Evolutionary conservation across 306 rosid species (phyloP).

Genomic region (Lotus japonicus): DNA sequence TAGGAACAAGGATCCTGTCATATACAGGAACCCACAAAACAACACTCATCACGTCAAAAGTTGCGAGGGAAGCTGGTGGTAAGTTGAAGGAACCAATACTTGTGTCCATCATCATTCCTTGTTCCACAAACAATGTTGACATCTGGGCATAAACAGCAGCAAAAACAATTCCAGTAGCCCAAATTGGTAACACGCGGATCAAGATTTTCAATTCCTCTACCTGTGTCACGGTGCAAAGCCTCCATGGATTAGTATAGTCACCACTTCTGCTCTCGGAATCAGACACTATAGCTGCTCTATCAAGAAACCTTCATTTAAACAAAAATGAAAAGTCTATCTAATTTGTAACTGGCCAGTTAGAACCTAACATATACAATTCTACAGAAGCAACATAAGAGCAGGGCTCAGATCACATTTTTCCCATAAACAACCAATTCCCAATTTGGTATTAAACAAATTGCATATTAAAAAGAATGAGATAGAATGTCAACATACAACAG

Average conservation of each 20-base stretch:
- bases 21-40: constrained; percentile 82
- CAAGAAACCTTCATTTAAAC: constrained; percentile 60
- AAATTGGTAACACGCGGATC: constrained; percentile 81
- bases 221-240: constrained; percentile 86
- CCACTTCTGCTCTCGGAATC: constrained; percentile 43
- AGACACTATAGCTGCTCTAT: constrained; percentile 73
- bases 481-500: not conserved
- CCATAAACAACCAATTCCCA: not conserved
- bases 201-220: constrained; percentile 85
- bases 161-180: constrained; percentile 79
- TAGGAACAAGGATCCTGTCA: constrained; percentile 68
- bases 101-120: constrained; percentile 80
- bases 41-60: constrained; percentile 62
- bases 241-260: constrained; percentile 62
- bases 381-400: not conserved
- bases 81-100: constrained; percentile 61
- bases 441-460: not conserved
- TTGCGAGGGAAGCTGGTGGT: constrained; percentile 85
- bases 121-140: constrained; percentile 91
- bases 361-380: not conserved
- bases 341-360: not conserved
- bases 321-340: not conserved
- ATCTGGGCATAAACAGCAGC: constrained; percentile 88
- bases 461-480: not conserved
- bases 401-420: not conserved